Percentiles rank a stretch among this genome's conserved stretches.
Evolutionary conservation across 2,329 filamentous ascomycete species (phyloP).

Genomic region (Elsinoe ampelina): DNA sequence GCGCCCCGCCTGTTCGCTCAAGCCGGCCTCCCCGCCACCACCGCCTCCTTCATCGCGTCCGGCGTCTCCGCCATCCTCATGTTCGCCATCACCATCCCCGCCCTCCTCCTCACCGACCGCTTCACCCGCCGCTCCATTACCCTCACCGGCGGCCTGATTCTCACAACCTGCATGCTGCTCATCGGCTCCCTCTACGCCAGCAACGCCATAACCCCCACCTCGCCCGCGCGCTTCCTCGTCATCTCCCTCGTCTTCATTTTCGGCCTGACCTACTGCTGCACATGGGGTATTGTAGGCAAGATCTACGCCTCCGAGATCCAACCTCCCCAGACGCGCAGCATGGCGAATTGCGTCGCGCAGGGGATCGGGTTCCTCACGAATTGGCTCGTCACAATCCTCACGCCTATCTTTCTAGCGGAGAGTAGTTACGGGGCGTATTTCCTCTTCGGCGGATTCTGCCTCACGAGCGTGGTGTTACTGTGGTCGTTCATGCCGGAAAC

Average conservation of each 20-base stretch:
- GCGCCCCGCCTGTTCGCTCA: conserved; percentile 48
- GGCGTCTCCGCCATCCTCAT: conserved; percentile 50
- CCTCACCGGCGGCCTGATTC: conserved; percentile 44
- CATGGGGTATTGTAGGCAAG: conserved; percentile 48
- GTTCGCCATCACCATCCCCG: conserved; percentile 45
- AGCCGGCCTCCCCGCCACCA: conserved; percentile 43
- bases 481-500: conserved; percentile 9
- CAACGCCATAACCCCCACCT: conserved; percentile 12
- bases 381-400: conserved; percentile 33
- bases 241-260: conserved; percentile 43
- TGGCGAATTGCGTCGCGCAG: conserved; percentile 44
- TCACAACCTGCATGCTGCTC: conserved; percentile 44
- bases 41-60: conserved; percentile 49
- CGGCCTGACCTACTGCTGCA: conserved; percentile 36
- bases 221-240: conserved; percentile 38
- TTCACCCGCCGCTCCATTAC: conserved; percentile 47
- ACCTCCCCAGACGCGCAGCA: conserved; percentile 43
- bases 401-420: conserved; percentile 41
- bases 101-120: conserved; percentile 44
- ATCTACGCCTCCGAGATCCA: conserved; percentile 52
- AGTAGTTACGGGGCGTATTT: conserved; percentile 28
- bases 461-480: conserved; percentile 1
- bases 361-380: conserved; percentile 42
- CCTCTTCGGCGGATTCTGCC: conserved; percentile 23
- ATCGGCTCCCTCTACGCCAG: conserved; percentile 46